Evolutionary conservation across 352 stramenopile species (phyloP).

Genomic region (Saprolegnia parasitica): DNA sequence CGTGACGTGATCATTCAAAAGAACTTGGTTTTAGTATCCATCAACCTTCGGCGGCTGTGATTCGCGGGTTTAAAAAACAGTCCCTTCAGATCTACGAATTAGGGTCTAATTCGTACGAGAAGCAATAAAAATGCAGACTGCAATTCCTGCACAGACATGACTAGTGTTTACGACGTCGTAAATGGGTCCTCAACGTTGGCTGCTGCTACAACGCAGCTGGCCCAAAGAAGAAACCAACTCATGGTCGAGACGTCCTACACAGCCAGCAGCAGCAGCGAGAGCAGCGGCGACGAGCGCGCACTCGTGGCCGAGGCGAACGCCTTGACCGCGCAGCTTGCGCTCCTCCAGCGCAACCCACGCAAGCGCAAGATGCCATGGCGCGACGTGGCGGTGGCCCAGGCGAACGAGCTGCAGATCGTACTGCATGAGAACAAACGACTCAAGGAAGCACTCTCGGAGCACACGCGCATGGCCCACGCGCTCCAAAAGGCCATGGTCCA

Average conservation of each 20-base stretch:
- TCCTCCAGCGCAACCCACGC: slow-evolving; percentile 1
- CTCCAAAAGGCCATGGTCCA: slow-evolving; percentile 1
- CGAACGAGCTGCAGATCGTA: neutral
- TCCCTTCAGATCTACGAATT: too few species aligned
- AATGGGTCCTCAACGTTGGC: neutral
- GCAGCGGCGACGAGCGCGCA: neutral
- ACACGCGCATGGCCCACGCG: neutral
- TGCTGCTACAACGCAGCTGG: neutral
- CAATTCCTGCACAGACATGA: neutral
- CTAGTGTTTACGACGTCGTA: neutral
- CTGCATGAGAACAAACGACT: slow-evolving; percentile 16
- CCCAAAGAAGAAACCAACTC: neutral
- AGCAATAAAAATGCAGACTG: too few species aligned
- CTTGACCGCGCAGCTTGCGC: neutral
- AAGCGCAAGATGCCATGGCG: slow-evolving; percentile 14
- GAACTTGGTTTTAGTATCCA: too few species aligned
- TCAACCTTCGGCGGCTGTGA: too few species aligned
- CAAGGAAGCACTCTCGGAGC: neutral
- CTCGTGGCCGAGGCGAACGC: neutral
- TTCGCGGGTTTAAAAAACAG: too few species aligned
- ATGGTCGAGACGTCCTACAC: neutral
- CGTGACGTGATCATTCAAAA: neutral
- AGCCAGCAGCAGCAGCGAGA: neutral
- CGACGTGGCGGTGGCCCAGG: slow-evolving; percentile 1
- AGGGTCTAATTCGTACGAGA: too few species aligned